Percentiles rank a stretch among this genome's conserved stretches.
phyloP scores from a whole-genome alignment of 257 asterid species.

The Nicotiana benthamiana region DNA sequence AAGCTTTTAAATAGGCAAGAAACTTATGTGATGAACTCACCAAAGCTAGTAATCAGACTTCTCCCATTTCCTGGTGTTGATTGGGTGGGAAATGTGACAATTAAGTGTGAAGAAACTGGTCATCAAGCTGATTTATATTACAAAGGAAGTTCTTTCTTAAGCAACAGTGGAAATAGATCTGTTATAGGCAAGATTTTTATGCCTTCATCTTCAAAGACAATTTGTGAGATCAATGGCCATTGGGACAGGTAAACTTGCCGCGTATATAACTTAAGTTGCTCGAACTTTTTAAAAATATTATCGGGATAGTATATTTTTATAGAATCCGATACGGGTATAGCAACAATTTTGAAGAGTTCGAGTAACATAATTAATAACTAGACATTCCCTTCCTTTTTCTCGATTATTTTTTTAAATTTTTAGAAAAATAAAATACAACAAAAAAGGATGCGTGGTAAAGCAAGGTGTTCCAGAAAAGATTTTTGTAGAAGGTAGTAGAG shows the following conservation, averaged over 20 bases:
- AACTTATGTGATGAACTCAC: constrained; percentile 62
- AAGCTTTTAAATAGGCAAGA: constrained; percentile 49
- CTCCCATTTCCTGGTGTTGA: constrained; percentile 65
- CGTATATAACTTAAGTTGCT: too few species aligned
- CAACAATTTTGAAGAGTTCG: too few species aligned
- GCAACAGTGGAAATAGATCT: constrained; percentile 43
- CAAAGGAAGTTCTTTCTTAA: constrained; percentile 41
- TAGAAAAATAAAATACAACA: too few species aligned
- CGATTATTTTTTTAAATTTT: too few species aligned
- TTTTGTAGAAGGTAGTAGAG: not conserved
- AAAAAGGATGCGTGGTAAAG: not conserved
- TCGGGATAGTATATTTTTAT: too few species aligned
- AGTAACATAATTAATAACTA: too few species aligned
- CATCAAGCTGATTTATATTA: constrained; percentile 58
- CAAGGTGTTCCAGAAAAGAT: not conserved
- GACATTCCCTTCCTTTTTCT: too few species aligned
- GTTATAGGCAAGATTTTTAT: constrained; percentile 50
- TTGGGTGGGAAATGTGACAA: constrained; percentile 63
- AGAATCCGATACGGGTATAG: too few species aligned
- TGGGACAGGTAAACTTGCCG: constrained; percentile 63
- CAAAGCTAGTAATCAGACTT: constrained; percentile 60
- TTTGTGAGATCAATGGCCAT: constrained; percentile 58
- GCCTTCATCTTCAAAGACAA: constrained; percentile 40
- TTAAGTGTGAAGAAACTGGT: constrained; percentile 58
- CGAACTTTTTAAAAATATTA: too few species aligned